Evolutionary conservation across 148 eudicot species (phyloP).

Genomic region (Fagopyrum homotropicum): DNA sequence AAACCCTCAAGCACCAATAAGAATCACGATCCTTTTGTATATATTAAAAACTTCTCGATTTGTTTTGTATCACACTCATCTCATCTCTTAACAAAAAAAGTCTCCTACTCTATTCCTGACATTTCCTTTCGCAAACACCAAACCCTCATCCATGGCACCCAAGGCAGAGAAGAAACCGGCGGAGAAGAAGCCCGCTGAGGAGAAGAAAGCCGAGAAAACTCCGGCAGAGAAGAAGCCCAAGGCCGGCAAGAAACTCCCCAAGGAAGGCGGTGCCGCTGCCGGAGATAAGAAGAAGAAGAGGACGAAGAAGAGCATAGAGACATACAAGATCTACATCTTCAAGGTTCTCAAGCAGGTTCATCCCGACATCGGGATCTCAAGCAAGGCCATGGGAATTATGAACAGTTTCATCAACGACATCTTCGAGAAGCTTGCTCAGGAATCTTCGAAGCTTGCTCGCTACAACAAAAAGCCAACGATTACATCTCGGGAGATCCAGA

Average conservation of each 20-base stretch:
- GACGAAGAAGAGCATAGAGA: constrained; percentile 15
- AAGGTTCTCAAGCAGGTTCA: constrained; percentile 18
- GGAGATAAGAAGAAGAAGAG: constrained; percentile 19
- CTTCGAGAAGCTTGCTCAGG: constrained; percentile 17
- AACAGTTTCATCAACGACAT: constrained; percentile 19
- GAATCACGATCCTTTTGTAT: neutral
- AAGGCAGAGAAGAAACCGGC: constrained; percentile 42
- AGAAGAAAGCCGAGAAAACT: constrained; percentile 33
- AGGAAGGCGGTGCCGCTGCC: constrained; percentile 33
- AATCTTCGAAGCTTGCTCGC: constrained; percentile 10
- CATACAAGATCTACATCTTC: constrained; percentile 21
- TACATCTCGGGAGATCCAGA: constrained; percentile 17
- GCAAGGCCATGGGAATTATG: constrained; percentile 18
- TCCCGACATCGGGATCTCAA: constrained; percentile 16
- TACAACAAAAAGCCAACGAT: constrained; percentile 16
- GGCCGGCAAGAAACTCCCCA: constrained; percentile 39
- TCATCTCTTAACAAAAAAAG: neutral
- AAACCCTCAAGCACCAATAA: neutral
- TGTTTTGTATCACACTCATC: neutral
- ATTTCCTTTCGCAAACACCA: neutral
- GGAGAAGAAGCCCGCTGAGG: constrained; percentile 43
- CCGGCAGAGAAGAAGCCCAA: constrained; percentile 51
- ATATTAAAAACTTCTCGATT: neutral
- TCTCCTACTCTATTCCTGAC: neutral
- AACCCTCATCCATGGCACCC: constrained; percentile 27